Evolutionary conservation across 1,284 basidiomycete genomes (phyloP), one percentile per base, ranked within the genome.

Genomic region (Cystobasidium pallidum): DNA sequence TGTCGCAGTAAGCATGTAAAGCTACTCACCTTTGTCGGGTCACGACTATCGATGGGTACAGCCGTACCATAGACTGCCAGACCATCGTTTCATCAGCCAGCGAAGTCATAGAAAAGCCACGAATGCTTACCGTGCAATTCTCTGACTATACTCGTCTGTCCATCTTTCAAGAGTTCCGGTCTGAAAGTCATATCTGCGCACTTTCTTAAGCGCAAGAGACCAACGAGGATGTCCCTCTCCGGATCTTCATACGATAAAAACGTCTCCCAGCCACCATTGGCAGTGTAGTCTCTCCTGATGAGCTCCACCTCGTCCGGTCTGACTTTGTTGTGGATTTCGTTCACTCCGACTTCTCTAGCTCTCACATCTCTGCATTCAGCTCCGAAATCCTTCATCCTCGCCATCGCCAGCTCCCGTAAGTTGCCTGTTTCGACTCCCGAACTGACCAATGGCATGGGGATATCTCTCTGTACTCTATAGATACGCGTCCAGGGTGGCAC

Each of bases 201-300:
- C 81, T 96, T 97, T 66, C 96, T 86, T 78, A 99, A 83, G 21
- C 96, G 88, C 61, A 99, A 84, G 32, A 99, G 83, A 13, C 96
- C 96, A 72, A 99, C 89, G 62, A 99, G 88, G 79, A 99, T 99
- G 79, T 99, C 96, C 74, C 88, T 88, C 81, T 94, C 92, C 2
- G 95, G 94, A 81, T 99, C 96, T 83, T 99, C 96, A 80, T 99
- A 99, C 24, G 94, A 94, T 19, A 99, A 84, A 86, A 99, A 99
- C 0, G 95, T 98, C 83, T 99, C 96, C 96, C 96, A 99, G 28
- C 95, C 95, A 2, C 82, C 82, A 78, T 99, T 99, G 32, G 96
- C 96, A 1, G 91, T 85, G 82, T 99, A 99, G 82, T 99, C 96
- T 62, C 96, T 86, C 66, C 96, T 88, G 43, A 99, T 87, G n/a